Evolutionary conservation across 257 asterid genomes (phyloP), one percentile per base, ranked within the genome.

Genomic region (Gentiana macrophylla): DNA sequence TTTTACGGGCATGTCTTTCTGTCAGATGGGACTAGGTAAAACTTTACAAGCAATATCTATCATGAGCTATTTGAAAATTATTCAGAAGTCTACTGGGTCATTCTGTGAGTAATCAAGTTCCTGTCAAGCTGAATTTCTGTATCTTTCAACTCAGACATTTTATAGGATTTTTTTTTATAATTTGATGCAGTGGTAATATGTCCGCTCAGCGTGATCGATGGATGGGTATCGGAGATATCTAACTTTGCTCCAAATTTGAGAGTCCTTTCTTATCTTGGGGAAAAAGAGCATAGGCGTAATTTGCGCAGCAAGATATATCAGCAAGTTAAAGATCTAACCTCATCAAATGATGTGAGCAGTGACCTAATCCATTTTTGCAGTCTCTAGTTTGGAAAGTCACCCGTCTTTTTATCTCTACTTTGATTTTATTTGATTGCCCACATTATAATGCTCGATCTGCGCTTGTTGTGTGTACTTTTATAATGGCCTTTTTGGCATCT

Each of bases 11-110:
- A 50, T 59, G 61, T 33, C 59, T 64, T 63, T 61, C 66, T 63
- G 67, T 37, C 70, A 91, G 96, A 87, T 91, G 96, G 98, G 96
- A 34, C 80, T 91, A 48, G 98, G 98, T 52, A 91, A 91, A 76
- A 91, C 96, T 56, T 78, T 91, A 81, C 98, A 91, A 75, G 95
- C 95, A 55, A 67, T 87, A 63, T 76, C 89, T 56, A 78, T 91
- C 60, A 64, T 91, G 83, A 84, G 92, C 77, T 91, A 91, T 78
- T 57, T 91, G 75, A 91, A 91, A 72, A 70, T 76, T 56, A 65
- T 70, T 59, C 82, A 38, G 70, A 80, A 74, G 70, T 76, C 78
- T 70, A 65, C 83, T 57, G 98, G 95, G 47, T 88, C 94, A 66
- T 91, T 84, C 75, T 59, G 96, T 86, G 78, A 87, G 98, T 80